Base-by-base conservation (phyloP, 345 rosid genomes). In the Populus davidiana region DNA sequence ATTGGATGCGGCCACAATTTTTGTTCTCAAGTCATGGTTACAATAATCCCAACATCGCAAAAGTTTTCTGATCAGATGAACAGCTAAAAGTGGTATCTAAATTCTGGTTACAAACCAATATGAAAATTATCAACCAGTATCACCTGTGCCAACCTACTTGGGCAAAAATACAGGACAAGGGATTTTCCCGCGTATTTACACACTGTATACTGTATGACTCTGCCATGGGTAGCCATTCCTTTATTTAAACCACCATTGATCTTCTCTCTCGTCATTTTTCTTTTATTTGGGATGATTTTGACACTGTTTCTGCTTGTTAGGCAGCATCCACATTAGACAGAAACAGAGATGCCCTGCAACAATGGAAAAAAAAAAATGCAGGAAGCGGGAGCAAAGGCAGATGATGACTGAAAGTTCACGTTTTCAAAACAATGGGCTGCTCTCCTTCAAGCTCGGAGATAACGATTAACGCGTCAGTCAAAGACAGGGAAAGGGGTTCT, bases 371-470 rank as follows among this genome's bases (percentile, higher is more conserved):
- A 49, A 38, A 18, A 0, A 56, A 35, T 12, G 56, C 61, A 21
- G 69, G 71, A 67, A 35, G 74, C 54, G 69, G 74, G 70, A 35
- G 74, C 56, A 29, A 71, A n/a, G 71, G 39, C 2, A 44, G 27
- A 52, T 4, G 68, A 64, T 10, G 56, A 64, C 6, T 47, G 2
- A 0, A 10, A 56, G 23, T 33, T 44, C 27, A 29, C 20, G 47
- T 18, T 80, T 27, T 54, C 18, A 38, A 1, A 29, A 77, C 14
- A 64, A 84, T 82, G 8, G 95, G 91, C n/a, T 86, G 90, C 64
- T 86, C 94, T 79, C 93, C 97, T 89, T 96, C 94, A 20, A 91
- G 92, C 89, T 96, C 99, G 4, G 99, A 93, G 80, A 93, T 91
- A 64, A 96, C 97, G 11, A 96, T 93, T 67, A 96, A 81, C 2